Evolutionary conservation across 2,329 filamentous ascomycete genomes (phyloP), one percentile per base, ranked within the genome.

Genomic region (Penicillium janthinellum): DNA sequence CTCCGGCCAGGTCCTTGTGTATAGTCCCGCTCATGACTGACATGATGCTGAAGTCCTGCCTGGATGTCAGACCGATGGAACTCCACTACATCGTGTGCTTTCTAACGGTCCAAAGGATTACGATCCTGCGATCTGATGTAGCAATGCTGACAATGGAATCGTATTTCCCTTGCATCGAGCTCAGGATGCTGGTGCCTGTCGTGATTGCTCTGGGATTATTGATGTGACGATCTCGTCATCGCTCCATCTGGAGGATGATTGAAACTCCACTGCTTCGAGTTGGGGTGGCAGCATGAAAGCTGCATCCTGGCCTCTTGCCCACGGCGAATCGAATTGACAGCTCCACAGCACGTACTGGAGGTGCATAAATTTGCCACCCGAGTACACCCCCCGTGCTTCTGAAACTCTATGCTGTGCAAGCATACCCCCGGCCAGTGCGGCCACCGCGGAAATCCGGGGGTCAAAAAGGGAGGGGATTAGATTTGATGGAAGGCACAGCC

Each of bases 401-500:
- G 20, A 42, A 62, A 62, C 54, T 57, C 47, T 58, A 45, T 62
- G 57, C 52, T 47, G 62, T 56, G 51, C 34, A 60, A 56, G 54
- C 57, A 62, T 62, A 52, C 51, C 38, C 47, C 41, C 39, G 28
- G 55, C 12, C 51, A 39, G 35, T 41, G 15, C 44, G 31, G 31
- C 25, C 20, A 25, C 47, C 53, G 28, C 25, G 47, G 49, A 51
- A 52, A 60, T 62, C 59, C 35, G 62, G 59, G 59, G 53, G 41
- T n/a, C 0, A 28, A 39, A 15, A 20, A 35, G 35, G 49, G 10
- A 3, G 11, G 31, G 31, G 37, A 25, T 37, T 35, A 15, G 3
- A 41, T 25, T 12, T 5, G 34, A 52, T 38, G 20, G 48, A 52
- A 8, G 8, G 20, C 22, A 41, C 22, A 28, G 37, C 22, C 22